phyloP scores from a whole-genome alignment of 1,284 basidiomycete species.

The Cerioporus squamosus region DNA sequence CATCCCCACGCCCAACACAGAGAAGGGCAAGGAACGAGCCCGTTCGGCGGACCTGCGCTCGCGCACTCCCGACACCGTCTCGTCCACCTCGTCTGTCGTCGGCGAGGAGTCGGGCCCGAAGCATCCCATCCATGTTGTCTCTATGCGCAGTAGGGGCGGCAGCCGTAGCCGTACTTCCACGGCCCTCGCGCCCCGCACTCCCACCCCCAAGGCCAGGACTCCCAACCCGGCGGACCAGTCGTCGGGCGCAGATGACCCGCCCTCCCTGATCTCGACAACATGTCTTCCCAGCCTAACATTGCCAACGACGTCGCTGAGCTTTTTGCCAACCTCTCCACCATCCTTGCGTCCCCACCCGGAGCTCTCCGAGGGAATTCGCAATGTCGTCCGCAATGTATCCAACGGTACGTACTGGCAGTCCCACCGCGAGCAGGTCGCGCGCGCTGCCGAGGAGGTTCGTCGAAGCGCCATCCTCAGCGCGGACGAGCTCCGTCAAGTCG shows the following conservation, averaged over 20 bases:
- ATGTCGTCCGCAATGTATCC: slow-evolving; percentile 61
- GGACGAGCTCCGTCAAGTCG: slow-evolving; percentile 39
- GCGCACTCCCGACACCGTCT: slow-evolving; percentile 45
- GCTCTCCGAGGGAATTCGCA: slow-evolving; percentile 65
- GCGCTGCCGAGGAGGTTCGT: slow-evolving; percentile 55
- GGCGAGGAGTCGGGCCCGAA: slow-evolving; percentile 55
- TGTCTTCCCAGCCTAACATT: slow-evolving; percentile 42
- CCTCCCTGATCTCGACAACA: slow-evolving; percentile 51
- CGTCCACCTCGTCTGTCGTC: slow-evolving; percentile 62
- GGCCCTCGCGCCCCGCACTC: slow-evolving; percentile 8
- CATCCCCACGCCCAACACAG: slow-evolving; percentile 33
- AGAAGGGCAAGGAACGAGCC: slow-evolving; percentile 62
- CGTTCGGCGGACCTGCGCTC: slow-evolving; percentile 28
- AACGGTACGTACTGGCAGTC: slow-evolving; percentile 69
- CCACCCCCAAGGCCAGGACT: slow-evolving; percentile 18
- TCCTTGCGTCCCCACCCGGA: slow-evolving; percentile 70
- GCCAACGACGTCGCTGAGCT: slow-evolving; percentile 66
- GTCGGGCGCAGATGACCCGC: slow-evolving; percentile 49
- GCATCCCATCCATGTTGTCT: slow-evolving; percentile 60
- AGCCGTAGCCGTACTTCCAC: slow-evolving; percentile 10
- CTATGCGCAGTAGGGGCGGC: slow-evolving; percentile 24
- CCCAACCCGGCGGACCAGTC: slow-evolving; percentile 3
- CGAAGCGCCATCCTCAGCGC: slow-evolving; percentile 45
- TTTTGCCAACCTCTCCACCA: slow-evolving; percentile 53
- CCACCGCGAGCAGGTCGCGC: slow-evolving; percentile 60